Evolutionary conservation across 768 basidiomycete genomes (phyloP).

Genomic region (Pholiota conissans): DNA sequence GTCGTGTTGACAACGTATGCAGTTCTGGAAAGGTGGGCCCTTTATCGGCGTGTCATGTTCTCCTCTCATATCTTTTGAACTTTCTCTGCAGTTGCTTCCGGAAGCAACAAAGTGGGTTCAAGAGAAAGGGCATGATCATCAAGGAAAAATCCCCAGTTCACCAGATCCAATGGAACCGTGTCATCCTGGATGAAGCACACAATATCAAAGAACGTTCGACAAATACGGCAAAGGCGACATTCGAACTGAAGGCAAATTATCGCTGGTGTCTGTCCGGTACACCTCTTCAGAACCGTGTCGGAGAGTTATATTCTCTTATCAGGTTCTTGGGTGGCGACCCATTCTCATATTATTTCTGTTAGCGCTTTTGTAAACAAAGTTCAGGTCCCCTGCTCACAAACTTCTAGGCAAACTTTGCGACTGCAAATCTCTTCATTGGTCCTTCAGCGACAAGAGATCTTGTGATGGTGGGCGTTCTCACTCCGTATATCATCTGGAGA

Average conservation of each 20-base stretch:
- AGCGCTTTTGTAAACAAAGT: constrained; percentile 22
- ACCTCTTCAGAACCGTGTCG: constrained; percentile 97
- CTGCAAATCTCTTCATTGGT: constrained; percentile 97
- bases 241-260: constrained; percentile 77
- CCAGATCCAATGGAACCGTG: constrained; percentile 79
- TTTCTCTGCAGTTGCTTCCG: constrained; percentile 69
- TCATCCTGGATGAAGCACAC: constrained; percentile 92
- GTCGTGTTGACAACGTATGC: constrained; percentile 90
- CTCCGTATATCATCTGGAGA: not conserved
- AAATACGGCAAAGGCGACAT: constrained; percentile 96
- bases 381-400: too few species aligned
- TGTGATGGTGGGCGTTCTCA: constrained; percentile 68
- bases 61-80: not conserved
- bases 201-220: constrained; percentile 96
- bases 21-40: constrained; percentile 65
- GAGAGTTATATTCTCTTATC: constrained; percentile 94
- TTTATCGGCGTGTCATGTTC: not conserved
- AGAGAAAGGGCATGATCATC: constrained; percentile 77
- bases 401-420: constrained; percentile 88
- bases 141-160: constrained; percentile 91
- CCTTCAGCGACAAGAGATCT: constrained; percentile 74
- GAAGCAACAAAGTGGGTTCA: constrained; percentile 91
- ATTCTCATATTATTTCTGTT: constrained; percentile 90
- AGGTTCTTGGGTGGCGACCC: constrained; percentile 93
- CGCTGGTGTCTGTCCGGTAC: constrained; percentile 98